Conservation (phyloP, 208 protist genomes). For the Acanthamoeba sp. region DNA sequence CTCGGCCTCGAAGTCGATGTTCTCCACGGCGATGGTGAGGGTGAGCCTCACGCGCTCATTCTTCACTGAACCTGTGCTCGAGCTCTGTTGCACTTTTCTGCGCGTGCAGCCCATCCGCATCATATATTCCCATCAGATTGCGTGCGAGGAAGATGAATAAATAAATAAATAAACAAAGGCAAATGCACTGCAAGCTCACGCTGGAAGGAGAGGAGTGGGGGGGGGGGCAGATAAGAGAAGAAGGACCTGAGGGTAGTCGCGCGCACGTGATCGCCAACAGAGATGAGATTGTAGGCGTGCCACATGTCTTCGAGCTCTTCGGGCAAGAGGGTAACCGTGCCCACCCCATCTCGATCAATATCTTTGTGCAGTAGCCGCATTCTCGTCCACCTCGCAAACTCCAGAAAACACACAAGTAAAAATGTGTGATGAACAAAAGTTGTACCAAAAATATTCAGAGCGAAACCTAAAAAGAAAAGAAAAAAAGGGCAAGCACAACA, state of each 20-base stretch:
- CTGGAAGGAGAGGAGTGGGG: constrained; percentile 49
- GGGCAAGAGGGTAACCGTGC: constrained; percentile 93
- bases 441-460: too few species aligned
- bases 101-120: too few species aligned
- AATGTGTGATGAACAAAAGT: too few species aligned
- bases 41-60: constrained; percentile 84
- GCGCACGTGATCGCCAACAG: constrained; percentile 89
- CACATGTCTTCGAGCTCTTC: constrained; percentile 97
- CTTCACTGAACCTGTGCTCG: constrained; percentile 81
- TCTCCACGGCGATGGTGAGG: constrained; percentile 83
- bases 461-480: too few species aligned
- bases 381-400: too few species aligned
- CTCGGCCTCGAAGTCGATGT: constrained; percentile 87
- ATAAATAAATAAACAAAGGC: neutral
- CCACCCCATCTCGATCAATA: constrained; percentile 86
- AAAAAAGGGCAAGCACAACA: too few species aligned
- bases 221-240: neutral
- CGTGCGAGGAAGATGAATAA: too few species aligned
- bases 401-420: too few species aligned
- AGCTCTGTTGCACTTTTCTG: constrained; percentile 87
- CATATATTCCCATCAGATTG: too few species aligned
- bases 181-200: too few species aligned
- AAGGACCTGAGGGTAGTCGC: constrained; percentile 84
- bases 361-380: constrained; percentile 62
- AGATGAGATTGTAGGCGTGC: constrained; percentile 97